Evolutionary conservation across 2,329 filamentous ascomycete genomes (phyloP).

Genomic region (Penicillium crustosum): DNA sequence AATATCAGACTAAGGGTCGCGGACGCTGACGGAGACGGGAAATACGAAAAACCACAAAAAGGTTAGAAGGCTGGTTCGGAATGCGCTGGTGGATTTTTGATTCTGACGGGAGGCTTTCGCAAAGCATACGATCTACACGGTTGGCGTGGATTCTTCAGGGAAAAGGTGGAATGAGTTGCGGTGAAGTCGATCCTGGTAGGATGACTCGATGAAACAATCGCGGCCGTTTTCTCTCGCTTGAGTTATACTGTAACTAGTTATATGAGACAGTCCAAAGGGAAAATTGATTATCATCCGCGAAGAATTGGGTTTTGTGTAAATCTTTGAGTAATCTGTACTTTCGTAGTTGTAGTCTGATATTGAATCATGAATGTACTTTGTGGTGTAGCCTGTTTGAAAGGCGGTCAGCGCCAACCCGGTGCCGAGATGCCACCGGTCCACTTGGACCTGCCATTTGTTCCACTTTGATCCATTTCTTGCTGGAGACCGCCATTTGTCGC

Average conservation of each 20-base stretch:
- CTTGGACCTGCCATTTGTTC: slow-evolving; percentile 8
- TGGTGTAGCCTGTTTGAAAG: not conserved
- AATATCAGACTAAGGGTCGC: slow-evolving; percentile 21
- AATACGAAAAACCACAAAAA: slow-evolving; percentile 28
- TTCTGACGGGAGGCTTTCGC: slow-evolving; percentile 15
- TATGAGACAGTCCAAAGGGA: slow-evolving; percentile 19
- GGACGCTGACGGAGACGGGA: slow-evolving; percentile 10
- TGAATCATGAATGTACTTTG: no score
- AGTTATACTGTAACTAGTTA: slow-evolving; percentile 25
- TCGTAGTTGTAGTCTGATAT: not conserved
- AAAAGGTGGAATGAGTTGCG: slow-evolving; percentile 12
- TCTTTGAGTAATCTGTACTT: not conserved
- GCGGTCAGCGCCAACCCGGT: slow-evolving; percentile 20
- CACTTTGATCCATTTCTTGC: slow-evolving; percentile 2
- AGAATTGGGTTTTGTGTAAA: slow-evolving; percentile 4
- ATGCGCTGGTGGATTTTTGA: slow-evolving; percentile 10
- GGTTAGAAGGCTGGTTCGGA: slow-evolving; percentile 26
- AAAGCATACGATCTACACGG: slow-evolving; percentile 20
- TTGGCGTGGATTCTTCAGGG: slow-evolving; percentile 4
- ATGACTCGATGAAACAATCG: slow-evolving; percentile 7
- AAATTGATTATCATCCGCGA: slow-evolving; percentile 25
- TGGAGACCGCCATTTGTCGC: slow-evolving; percentile 9
- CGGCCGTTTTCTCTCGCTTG: slow-evolving; percentile 21
- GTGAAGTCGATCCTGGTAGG: slow-evolving; percentile 5
- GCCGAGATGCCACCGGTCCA: slow-evolving; percentile 25